These are phyloP conservation scores for Cadophora luteo-olivacea DNA, from an alignment of 2,329 filamentous ascomycete species.

Conservation along the genomic window DNA sequence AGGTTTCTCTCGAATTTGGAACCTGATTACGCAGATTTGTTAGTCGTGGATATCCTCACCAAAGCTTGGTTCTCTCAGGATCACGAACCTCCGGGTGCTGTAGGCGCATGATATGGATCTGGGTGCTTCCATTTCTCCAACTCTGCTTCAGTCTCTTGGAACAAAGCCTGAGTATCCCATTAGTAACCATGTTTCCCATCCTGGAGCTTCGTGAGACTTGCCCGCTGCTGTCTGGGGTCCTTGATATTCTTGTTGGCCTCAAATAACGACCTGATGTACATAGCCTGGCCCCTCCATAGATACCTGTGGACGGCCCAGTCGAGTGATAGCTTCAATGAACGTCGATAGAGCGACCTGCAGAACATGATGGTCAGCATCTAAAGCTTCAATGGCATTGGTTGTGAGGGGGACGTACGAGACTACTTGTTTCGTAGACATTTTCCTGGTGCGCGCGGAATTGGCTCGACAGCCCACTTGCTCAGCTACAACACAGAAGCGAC, in stretches of 20 bases:
- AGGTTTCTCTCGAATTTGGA: conserved; percentile 97
- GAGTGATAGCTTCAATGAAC: conserved; percentile 88
- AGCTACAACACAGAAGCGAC: conserved; percentile 16
- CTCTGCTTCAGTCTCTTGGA: conserved; percentile 87
- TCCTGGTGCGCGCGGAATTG: conserved; percentile 16
- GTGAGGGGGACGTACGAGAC: conserved; percentile 41
- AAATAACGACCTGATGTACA: conserved; percentile 95
- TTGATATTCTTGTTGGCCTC: conserved; percentile 88
- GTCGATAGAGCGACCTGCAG: conserved; percentile 79
- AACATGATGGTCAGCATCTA: conserved; percentile 25
- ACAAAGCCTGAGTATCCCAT: conserved; percentile 67
- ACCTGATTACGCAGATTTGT: conserved; percentile 56
- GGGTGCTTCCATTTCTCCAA: conserved; percentile 97
- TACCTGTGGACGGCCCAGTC: conserved; percentile 95
- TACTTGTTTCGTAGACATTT: conserved; percentile 46
- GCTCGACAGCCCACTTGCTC: conserved; percentile 19
- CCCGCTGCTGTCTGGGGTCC: conserved; percentile 86
- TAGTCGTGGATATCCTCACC: not conserved
- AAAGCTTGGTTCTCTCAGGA: conserved; percentile 2
- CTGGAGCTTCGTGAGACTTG: conserved; percentile 21
- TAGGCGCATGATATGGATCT: conserved; percentile 88
- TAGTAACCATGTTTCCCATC: conserved; percentile 16
- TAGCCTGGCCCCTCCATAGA: conserved; percentile 92
- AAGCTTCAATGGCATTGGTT: not conserved
- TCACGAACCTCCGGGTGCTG: conserved; percentile 84